phyloP scores from a whole-genome alignment of 139 green algal genomes.

The Coccomyxa sp. region DNA sequence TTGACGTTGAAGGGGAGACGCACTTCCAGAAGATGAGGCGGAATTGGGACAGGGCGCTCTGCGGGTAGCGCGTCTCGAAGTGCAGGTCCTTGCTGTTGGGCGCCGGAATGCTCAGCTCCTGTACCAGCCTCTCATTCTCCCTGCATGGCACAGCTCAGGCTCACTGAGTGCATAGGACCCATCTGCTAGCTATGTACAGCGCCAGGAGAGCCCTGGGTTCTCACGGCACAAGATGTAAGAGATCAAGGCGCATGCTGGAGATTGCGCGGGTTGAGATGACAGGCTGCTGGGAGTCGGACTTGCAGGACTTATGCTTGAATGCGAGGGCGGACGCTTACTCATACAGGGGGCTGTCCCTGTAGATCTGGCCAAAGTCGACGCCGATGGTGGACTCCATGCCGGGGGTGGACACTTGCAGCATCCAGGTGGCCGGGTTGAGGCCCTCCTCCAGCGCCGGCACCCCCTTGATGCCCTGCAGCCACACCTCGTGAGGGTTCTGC shows the following conservation, averaged over 20 bases:
- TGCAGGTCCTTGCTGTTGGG: conserved; percentile 7
- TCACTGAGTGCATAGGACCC: too few relatives aligned
- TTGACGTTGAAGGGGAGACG: neutral
- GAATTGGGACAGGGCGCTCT: conserved; percentile 20
- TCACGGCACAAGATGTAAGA: too few relatives aligned
- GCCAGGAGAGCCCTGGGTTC: too few relatives aligned
- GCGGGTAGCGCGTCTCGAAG: conserved; percentile 17
- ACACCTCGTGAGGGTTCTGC: too few relatives aligned
- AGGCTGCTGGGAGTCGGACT: too few relatives aligned
- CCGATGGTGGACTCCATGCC: conserved; percentile 30
- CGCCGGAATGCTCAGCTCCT: conserved; percentile 14
- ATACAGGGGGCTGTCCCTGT: conserved; percentile 12
- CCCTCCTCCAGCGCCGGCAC: conserved; percentile 31
- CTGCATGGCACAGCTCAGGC: conserved; percentile 8
- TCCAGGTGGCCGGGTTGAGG: conserved; percentile 79
- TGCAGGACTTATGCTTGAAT: too few relatives aligned
- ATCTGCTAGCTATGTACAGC: too few relatives aligned
- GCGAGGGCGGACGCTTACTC: too few relatives aligned
- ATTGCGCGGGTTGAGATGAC: too few relatives aligned
- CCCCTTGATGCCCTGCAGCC: conserved; percentile 15
- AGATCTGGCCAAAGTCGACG: conserved; percentile 26
- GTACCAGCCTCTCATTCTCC: conserved; percentile 24
- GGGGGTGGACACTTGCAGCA: conserved; percentile 45
- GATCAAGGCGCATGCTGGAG: too few relatives aligned
- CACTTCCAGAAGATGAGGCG: conserved; percentile 22